These are phyloP conservation scores for Gossypium stocksii DNA, from an alignment of 345 rosid genomes.

Conservation along the genomic window DNA sequence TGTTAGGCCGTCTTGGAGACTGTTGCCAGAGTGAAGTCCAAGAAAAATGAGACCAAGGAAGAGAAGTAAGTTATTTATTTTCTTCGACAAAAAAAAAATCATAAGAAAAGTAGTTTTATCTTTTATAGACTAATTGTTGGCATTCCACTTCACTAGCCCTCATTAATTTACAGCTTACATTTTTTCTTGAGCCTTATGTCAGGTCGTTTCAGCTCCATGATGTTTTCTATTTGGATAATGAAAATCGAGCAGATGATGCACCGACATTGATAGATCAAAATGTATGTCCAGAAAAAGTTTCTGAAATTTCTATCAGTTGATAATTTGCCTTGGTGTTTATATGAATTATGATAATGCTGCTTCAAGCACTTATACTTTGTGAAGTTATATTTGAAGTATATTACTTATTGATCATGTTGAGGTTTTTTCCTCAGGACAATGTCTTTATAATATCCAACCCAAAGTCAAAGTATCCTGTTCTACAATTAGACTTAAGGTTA, in stretches of 20 bases:
- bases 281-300: constrained; percentile 33
- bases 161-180: constrained; percentile 24
- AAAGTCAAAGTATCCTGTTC: constrained; percentile 90
- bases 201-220: constrained; percentile 81
- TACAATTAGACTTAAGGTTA: constrained; percentile 90
- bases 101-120: neutral
- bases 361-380: constrained; percentile 6
- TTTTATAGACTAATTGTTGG: neutral
- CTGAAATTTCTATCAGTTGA: constrained; percentile 9
- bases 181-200: constrained; percentile 23
- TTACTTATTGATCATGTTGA: constrained; percentile 17
- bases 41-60: constrained; percentile 68
- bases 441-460: constrained; percentile 93
- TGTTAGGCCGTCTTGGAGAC: constrained; percentile 85
- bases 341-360: neutral
- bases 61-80: constrained; percentile 60
- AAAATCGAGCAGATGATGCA: constrained; percentile 78
- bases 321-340: neutral
- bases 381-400: neutral
- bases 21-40: constrained; percentile 60
- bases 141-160: constrained; percentile 2
- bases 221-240: constrained; percentile 82
- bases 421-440: constrained; percentile 62
- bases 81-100: neutral
- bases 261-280: constrained; percentile 86